Percentiles rank a stretch among this genome's conserved stretches.
These are phyloP conservation scores for Epichloe scottii DNA, from an alignment of 2,329 filamentous ascomycete genomes.

Conservation along the genomic window DNA sequence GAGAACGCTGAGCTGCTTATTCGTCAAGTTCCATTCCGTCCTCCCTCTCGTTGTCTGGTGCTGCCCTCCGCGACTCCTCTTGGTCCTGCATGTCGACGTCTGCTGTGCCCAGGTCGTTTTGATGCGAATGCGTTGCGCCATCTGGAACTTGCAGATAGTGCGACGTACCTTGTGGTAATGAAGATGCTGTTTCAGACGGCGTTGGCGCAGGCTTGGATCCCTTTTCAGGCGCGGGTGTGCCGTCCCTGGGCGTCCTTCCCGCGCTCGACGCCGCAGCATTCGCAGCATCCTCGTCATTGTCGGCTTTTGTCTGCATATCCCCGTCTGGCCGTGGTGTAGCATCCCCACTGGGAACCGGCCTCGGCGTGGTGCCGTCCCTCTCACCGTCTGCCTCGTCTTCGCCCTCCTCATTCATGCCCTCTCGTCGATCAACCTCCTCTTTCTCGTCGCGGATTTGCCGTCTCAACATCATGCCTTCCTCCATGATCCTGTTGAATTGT, in stretches of 20 bases:
- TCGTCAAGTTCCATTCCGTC: slow-evolving; percentile 49
- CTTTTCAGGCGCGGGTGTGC: slow-evolving; percentile 18
- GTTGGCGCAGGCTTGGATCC: slow-evolving; percentile 1
- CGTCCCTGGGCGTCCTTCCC: slow-evolving; percentile 21
- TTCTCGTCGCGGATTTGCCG: slow-evolving; percentile 88
- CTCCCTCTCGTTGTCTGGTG: slow-evolving; percentile 27
- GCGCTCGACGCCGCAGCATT: slow-evolving; percentile 11
- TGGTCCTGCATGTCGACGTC: slow-evolving; percentile 48
- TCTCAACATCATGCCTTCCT: slow-evolving; percentile 78
- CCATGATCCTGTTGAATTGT: slow-evolving; percentile 80
- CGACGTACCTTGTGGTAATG: slow-evolving; percentile 1
- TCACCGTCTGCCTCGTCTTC: slow-evolving; percentile 44
- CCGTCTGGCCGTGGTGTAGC: slow-evolving; percentile 37
- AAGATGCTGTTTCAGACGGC: not conserved
- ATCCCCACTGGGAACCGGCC: slow-evolving; percentile 37
- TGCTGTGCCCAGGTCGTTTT: slow-evolving; percentile 24
- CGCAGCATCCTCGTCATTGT: slow-evolving; percentile 6
- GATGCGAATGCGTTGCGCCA: slow-evolving; percentile 11
- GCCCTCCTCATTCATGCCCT: slow-evolving; percentile 63
- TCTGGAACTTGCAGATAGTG: slow-evolving; percentile 8
- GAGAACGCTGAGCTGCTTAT: slow-evolving; percentile 8
- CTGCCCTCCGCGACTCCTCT: slow-evolving; percentile 15
- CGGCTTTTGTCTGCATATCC: slow-evolving; percentile 13
- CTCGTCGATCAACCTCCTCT: slow-evolving; percentile 79
- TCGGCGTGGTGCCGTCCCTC: slow-evolving; percentile 35